These are phyloP conservation scores for Scheffersomyces ergatensis DNA, from an alignment of 805 yeast species.

Conservation along the genomic window DNA sequence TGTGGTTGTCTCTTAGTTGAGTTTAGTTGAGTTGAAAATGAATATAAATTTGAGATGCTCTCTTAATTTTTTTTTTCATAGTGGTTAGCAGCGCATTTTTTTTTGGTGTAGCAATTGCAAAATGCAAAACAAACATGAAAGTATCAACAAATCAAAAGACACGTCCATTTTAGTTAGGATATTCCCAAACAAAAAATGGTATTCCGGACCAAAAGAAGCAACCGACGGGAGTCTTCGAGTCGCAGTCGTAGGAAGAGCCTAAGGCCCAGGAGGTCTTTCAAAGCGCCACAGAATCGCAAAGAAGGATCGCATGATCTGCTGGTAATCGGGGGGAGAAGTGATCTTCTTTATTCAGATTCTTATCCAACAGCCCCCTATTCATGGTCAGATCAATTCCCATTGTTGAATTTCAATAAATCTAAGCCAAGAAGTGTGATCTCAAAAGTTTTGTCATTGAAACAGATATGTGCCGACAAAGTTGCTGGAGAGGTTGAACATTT, in stretches of 20 bases:
- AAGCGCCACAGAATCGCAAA: neutral
- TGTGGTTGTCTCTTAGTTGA: neutral
- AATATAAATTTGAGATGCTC: neutral
- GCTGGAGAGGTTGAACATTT: constrained; percentile 25
- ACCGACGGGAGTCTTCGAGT: neutral
- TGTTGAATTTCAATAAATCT: neutral
- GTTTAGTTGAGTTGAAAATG: neutral
- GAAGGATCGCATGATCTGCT: neutral
- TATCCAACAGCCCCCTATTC: constrained; percentile 11
- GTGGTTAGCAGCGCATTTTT: no score
- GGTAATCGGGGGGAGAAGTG: constrained; percentile 3
- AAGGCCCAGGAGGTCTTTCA: neutral
- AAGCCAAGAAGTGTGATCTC: neutral
- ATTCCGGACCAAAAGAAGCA: neutral
- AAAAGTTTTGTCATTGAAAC: constrained; percentile 14
- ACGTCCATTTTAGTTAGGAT: no score
- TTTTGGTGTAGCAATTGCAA: no score
- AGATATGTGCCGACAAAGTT: constrained; percentile 23
- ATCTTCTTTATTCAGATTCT: constrained; percentile 4
- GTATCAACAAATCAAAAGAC: no score
- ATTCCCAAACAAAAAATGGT: no score
- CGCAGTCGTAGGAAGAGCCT: neutral
- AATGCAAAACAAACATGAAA: no score
- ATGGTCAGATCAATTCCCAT: constrained; percentile 12
- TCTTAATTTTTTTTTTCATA: constrained; percentile 1